Base-by-base conservation (phyloP, 495 filamentous ascomycete genomes). In the Aspergillus hancockii region DNA sequence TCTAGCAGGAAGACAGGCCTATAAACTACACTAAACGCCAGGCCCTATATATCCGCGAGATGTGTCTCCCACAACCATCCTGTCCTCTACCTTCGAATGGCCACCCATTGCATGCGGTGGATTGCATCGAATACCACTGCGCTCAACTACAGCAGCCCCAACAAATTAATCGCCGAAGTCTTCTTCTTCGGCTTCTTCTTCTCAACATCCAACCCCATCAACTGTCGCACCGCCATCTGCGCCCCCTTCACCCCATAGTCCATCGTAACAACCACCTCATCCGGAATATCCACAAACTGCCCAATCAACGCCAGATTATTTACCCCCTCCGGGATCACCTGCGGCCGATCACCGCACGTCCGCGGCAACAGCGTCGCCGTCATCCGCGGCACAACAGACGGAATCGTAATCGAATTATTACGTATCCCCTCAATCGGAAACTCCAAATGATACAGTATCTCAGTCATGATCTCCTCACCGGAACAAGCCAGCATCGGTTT, bases 211-310 rank as follows among this genome's bases (percentile, higher is more conserved):
- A 64, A n/a, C 31, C 64, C 66, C 68, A 73, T 71, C 56, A 73
- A 54, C 32, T 51, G 8, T 54, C 67, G 57, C 25, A 78, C 73
- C 0, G 74, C 77, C 59, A 74, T 72, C 69, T 78, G 71, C 54
- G 77, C 75, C 49, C 71, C 68, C 16, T 71, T 62, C 7, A 80
- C 72, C 62, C 69, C 72, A 57, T 80, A 80, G 54, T 79, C 77
- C 59, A 73, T 68, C 31, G 65, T 74, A n/a, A 74, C 71, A 14
- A 68, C 67, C 8, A 69, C 68, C 56, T 80, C 77, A 51, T 70
- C 69, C 8, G 54, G 55, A 13, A 78, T 74, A 61, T 80, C 74
- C 19, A 78, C 77, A 63, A 74, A 80, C 57, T 75, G 73, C 0
- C 77, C 77, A 8, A 80, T 64, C 2, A 75, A 49, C 1, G 72